These are phyloP conservation scores for Dendrocalamus latiflorus DNA, from an alignment of 202 grass and related monocot genomes.

Conservation along the genomic window DNA sequence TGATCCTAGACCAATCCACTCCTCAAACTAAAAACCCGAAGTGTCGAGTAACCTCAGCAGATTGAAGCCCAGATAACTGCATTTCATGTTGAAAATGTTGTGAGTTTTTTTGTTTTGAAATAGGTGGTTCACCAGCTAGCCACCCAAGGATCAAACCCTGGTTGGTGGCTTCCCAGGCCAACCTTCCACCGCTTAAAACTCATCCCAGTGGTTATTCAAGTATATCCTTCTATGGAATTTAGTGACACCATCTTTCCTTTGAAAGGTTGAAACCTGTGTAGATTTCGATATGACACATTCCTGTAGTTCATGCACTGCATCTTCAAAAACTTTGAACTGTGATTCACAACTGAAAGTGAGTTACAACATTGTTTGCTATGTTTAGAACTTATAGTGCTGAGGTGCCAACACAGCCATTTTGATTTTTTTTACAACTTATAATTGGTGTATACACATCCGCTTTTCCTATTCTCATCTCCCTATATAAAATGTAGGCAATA, in stretches of 20 bases:
- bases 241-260: neutral
- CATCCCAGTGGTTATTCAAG: neutral
- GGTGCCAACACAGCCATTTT: neutral
- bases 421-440: neutral
- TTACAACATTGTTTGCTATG: neutral
- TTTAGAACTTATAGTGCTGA: slow-evolving; percentile 8
- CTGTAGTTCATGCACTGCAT: slow-evolving; percentile 5
- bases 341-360: slow-evolving; percentile 5
- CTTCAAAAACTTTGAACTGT: slow-evolving; percentile 11
- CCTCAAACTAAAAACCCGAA: neutral
- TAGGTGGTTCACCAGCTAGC: neutral
- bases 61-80: neutral
- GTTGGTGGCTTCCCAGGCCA: neutral
- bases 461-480: slow-evolving; percentile 22
- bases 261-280: slow-evolving; percentile 23
- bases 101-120: neutral
- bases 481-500: slow-evolving; percentile 24
- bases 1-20: neutral
- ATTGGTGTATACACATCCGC: neutral
- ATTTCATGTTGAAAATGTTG: neutral
- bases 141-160: neutral
- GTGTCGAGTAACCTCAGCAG: neutral
- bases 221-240: neutral
- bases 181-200: neutral
- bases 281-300: neutral